Evolutionary conservation across 2,329 filamentous ascomycete genomes (phyloP).

Genomic region (Penicillium sclerotiorum): DNA sequence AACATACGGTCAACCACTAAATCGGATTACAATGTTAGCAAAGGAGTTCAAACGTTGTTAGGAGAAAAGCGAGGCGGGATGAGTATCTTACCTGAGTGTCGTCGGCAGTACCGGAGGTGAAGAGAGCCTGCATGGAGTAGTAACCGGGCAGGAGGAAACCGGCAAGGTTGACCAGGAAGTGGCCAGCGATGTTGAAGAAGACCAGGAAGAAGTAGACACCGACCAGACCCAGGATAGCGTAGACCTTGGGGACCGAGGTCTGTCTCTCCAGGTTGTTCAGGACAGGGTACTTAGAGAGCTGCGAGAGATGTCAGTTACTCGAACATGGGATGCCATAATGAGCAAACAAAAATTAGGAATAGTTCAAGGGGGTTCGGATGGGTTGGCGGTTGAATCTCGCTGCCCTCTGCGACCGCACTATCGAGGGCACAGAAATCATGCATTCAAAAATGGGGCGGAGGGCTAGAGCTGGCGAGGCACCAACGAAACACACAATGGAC

Average conservation of each 20-base stretch:
- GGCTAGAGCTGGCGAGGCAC: constrained; percentile 22
- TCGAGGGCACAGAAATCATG: constrained; percentile 8
- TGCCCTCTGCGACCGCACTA: constrained; percentile 4
- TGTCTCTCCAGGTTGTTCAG: constrained; percentile 71
- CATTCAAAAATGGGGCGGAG: constrained; percentile 15
- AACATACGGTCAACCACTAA: constrained; percentile 63
- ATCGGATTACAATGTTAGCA: constrained; percentile 22
- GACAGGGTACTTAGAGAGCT: constrained; percentile 68
- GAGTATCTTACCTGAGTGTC: constrained; percentile 61
- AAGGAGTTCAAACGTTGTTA: neutral
- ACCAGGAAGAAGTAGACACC: constrained; percentile 71
- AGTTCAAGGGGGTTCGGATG: neutral
- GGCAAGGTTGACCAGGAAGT: constrained; percentile 68
- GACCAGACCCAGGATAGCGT: constrained; percentile 64
- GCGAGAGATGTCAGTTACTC: constrained; percentile 7
- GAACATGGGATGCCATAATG: neutral
- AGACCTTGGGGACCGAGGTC: constrained; percentile 69
- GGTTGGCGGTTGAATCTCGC: neutral
- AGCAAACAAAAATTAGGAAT: neutral
- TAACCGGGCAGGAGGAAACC: constrained; percentile 68
- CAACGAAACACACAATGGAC: constrained; percentile 24
- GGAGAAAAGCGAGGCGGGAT: neutral
- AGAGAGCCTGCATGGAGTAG: constrained; percentile 67
- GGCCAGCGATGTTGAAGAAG: constrained; percentile 72
- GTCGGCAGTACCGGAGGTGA: constrained; percentile 62